Base-by-base conservation (phyloP, 2,329 filamentous ascomycete species). In the Tolypocladium amazonense region DNA sequence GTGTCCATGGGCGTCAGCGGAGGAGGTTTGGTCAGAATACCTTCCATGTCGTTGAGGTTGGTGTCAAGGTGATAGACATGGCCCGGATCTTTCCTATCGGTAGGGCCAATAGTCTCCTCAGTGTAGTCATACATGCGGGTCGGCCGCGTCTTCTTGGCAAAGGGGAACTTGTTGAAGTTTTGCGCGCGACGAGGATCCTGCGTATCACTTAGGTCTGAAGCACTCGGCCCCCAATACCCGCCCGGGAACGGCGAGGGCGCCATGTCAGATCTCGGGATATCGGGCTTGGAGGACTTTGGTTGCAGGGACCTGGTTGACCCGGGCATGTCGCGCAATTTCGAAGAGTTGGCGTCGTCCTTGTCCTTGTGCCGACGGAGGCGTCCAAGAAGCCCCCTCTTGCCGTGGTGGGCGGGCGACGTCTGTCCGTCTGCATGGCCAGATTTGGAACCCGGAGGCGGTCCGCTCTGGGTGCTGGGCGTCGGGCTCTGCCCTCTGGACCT, bases 1-100 rank as follows among this genome's bases (percentile, higher is more conserved):
- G 80, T 79, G 62, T 85, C 87, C 65, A 90, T 86, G 1, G 90
- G 89, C 1, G 89, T 88, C 68, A 92, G 77, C 0, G 88, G 85
- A 23, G 82, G 81, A 4, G 85, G 86, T 63, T 86, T 84, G 57
- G 87, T 86, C 61, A 97, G 77, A 64, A 97, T 97, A 27, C 91
- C 94, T 67, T 92, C 88, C 90, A 99, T 94, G 66, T 96, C 85
- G 60, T 86, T 85, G 56, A 97, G 81, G 70, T 97, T 89, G 2
- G 90, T 95, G 72, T 97, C 93, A 33, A 97, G 83, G 67, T 84
- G 83, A 74, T 88, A 96, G 54, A 91, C 73, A 15, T 82, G 83
- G 50, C 82, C 82, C 50, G 82, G 81, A 58, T 81, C 80, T 50
- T 80, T 76, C 57, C 80, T 82, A 61, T 88, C 84, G 9, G 81